Conservation (phyloP, 805 yeast genomes). For the Isabelozyma pseudorhagii region DNA sequence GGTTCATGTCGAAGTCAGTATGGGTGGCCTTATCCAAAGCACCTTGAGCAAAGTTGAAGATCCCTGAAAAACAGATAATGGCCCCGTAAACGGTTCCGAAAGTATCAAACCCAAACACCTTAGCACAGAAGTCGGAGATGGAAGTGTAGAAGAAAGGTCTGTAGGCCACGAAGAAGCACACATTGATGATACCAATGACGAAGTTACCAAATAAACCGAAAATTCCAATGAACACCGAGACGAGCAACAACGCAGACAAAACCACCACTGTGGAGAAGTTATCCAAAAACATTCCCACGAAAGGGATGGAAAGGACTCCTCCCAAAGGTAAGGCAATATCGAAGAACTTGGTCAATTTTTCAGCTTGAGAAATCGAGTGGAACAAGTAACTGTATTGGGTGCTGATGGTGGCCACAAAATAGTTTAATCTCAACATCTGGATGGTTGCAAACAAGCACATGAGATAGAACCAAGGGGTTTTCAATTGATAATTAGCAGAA, state of each 20-base stretch:
- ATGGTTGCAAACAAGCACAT: slow-evolving; percentile 51
- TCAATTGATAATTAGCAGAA: slow-evolving; percentile 46
- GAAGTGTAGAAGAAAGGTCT: slow-evolving; percentile 91
- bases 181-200: slow-evolving; percentile 42
- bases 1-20: slow-evolving; percentile 51
- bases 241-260: slow-evolving; percentile 32
- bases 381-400: slow-evolving; percentile 52
- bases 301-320: slow-evolving; percentile 53
- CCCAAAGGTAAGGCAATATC: slow-evolving; percentile 57
- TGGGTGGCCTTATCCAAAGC: slow-evolving; percentile 49
- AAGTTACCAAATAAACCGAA: slow-evolving; percentile 45
- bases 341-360: slow-evolving; percentile 43
- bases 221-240: slow-evolving; percentile 46
- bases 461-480: slow-evolving; percentile 50
- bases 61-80: slow-evolving; percentile 51
- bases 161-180: slow-evolving; percentile 48
- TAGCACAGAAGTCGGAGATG: slow-evolving; percentile 86
- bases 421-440: slow-evolving; percentile 55
- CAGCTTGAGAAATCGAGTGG: slow-evolving; percentile 34
- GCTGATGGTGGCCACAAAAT: slow-evolving; percentile 56
- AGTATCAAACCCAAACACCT: slow-evolving; percentile 88
- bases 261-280: slow-evolving; percentile 46
- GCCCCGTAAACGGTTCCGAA: slow-evolving; percentile 77
- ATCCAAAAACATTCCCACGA: slow-evolving; percentile 51
- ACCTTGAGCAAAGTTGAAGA: slow-evolving; percentile 47